Base-by-base conservation (phyloP, 2,329 filamentous ascomycete species). In the Fusarium falciforme region DNA sequence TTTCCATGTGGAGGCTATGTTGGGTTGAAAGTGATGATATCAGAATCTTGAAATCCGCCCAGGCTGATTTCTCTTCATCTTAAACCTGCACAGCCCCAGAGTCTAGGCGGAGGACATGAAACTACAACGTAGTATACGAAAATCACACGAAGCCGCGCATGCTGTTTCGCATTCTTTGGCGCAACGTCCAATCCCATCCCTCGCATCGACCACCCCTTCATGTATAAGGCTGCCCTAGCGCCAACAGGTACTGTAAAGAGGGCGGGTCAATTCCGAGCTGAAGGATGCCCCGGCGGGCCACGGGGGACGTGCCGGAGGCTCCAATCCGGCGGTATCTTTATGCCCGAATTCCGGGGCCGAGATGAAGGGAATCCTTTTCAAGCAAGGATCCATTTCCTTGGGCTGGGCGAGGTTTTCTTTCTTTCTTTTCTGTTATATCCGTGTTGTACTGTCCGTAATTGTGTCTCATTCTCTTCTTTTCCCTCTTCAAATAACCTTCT, bases 261-360 rank as follows among this genome's bases (percentile, higher is more conserved):
- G 27, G 57, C 14, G 25, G 40, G 31, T 52, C 54, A 61, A 38
- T n/a, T 40, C 16, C 29, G 16, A 58, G 49, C 36, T n/a, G 33
- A 44, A 22, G 7, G 44, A 29, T 49, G 44, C 44, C 29, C 67
- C 68, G 55, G 16, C 57, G 57, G 66, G 57, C 40, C 31, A 70
- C 17, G 47, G 47, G 47, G 47, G 47, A 52, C 17, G 27, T 29
- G 17, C 47, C 27, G 47, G 47, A 31, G 25, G 27, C 47, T 52
- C 47, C 47, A 31, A 52, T 52, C 47, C 47, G 25, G 27, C 17
- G 27, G 47, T n/a, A 20, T 52, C 17, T 31, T 52, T 52, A 12
- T 52, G 47, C 47, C 47, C 47, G 47, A 52, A 52, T 52, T 31
- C 47, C 47, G 47, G 47, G 27, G 27, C 47, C 31, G 47, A 52